A percentile compares a stretch with the other conserved stretches of the same genome.
These are phyloP conservation scores for Metschnikowia henanensis DNA, from an alignment of 805 yeast genomes.

Conservation along the genomic window DNA sequence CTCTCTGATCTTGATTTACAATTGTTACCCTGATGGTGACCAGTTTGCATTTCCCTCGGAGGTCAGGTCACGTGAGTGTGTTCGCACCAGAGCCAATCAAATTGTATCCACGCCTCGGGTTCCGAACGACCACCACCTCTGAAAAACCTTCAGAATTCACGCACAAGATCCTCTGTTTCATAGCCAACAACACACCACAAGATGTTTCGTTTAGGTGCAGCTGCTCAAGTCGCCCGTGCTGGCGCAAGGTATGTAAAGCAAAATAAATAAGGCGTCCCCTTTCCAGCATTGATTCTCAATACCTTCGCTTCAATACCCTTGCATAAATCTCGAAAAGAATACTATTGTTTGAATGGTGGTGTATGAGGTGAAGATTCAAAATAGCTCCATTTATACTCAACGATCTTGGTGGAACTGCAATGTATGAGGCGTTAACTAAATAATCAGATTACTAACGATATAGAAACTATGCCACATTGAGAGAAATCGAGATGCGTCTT, in stretches of 20 bases:
- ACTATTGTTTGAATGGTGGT: too few species aligned
- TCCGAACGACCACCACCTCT: slow-evolving; percentile 22
- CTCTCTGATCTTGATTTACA: background rate
- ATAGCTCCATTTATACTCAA: too few species aligned
- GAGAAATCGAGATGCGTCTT: slow-evolving; percentile 97
- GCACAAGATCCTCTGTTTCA: slow-evolving; percentile 2
- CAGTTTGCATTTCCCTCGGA: too few species aligned
- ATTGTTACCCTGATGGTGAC: background rate
- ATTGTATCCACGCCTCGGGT: slow-evolving; percentile 19
- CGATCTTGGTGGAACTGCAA: too few species aligned
- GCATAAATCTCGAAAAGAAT: too few species aligned
- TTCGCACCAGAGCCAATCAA: slow-evolving; percentile 17
- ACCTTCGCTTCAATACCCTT: too few species aligned
- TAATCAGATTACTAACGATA: slow-evolving; percentile 24
- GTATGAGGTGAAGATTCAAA: too few species aligned
- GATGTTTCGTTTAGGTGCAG: slow-evolving; percentile 58
- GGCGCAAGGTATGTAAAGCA: slow-evolving; percentile 53
- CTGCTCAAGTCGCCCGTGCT: slow-evolving; percentile 49
- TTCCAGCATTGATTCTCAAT: too few species aligned
- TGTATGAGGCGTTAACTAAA: too few species aligned
- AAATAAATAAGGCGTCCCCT: too few species aligned
- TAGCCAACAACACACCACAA: slow-evolving; percentile 18
- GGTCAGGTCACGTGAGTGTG: slow-evolving; percentile 14
- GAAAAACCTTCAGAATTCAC: slow-evolving; percentile 15
- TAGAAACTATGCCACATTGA: slow-evolving; percentile 96